Evolutionary conservation across 2,329 filamentous ascomycete genomes (phyloP), one percentile per base, ranked within the genome.

Genomic region (Dothistroma septosporum): DNA sequence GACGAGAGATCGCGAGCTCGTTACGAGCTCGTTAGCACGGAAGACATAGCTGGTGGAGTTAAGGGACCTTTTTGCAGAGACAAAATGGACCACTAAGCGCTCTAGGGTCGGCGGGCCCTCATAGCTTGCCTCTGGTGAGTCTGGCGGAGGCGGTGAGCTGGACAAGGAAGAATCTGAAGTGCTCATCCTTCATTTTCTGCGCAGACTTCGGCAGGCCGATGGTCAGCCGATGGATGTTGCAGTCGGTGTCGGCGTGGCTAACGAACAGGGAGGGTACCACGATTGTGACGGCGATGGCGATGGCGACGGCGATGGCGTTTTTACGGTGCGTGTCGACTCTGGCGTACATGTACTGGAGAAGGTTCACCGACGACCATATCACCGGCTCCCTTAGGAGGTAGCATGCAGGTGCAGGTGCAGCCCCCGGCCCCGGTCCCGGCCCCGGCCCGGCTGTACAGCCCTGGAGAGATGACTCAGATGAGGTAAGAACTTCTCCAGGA

Each of bases 11-110:
- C 91, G 87, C 4, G 92, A 91, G 14, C 85, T 81, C 21, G 85
- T 91, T 49, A 94, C 89, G 59, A 97, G 87, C 70, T 95, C 89
- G 72, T 94, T 92, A 66, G 92, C 92, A 61, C 90, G 89, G 73
- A 90, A 87, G 55, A 97, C 91, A 64, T 73, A 87, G 47, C 82
- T 85, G 74, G 95, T 92, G 11, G 91, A 91, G 16, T 89, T 90
- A 4, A 97, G 83, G 0, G 92, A 92, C 49, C 91, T 86, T 74
- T 97, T 97, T 9, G 93, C 90, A 32, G 89, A 87, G 46, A 97
- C 85, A 37, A 97, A 87, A 76, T 96, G 87, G 57, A 86, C 84
- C 59, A 97, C 90, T 48, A 97, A 85, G 24, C 85, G 86, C 68
- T 96, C 91, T 70, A 96, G 84, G 24, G 75, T 75, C 33, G 78